Base-by-base conservation (phyloP, 306 rosid species). In the Ceratonia siliqua region DNA sequence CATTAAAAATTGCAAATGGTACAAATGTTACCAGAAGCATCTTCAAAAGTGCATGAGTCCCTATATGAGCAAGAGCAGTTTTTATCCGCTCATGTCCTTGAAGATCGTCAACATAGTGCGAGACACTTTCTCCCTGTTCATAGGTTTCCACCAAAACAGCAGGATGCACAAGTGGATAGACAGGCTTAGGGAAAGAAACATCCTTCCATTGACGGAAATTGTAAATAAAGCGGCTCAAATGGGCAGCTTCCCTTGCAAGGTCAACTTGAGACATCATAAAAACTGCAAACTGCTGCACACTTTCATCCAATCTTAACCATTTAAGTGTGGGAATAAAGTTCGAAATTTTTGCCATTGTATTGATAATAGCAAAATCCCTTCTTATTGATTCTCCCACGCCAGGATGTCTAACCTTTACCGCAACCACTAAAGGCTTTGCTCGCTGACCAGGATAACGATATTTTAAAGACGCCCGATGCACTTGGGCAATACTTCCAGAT, bases 221-320 rank as follows among this genome's bases (percentile, higher is more conserved):
- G 81, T 91, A 94, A 54, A 91, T 89, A 67, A 91, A 94, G 58
- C 98, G 98, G 78, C 93, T 94, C 89, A 94, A 87, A 80, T 94
- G 96, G 69, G 98, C 94, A 85, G 98, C 98, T 88, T 94, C 98
- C 89, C 97, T 88, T 1, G 98, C 98, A 81, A 94, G 97, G 82
- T 94, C 98, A 88, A 94, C 98, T 91, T 94, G 98, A 78, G 96
- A 94, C 98, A 94, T 83, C 98, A 94, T 94, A 80, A 89, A 94
- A 79, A 91, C 97, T n/a, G 94, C 96, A 91, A 94, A 94, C 84
- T 94, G 99, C 80, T 90, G 97, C 52, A 94, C 99, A 81, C 99
- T 94, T 83, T 94, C 99, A 83, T 94, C 99, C 87, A 94, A 85
- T 85, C 99, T 86, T 85, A 92, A 83, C 99, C 99, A 94, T 72